These are phyloP conservation scores for Spizellomyces sp. DNA, from an alignment of 192 early-diverging fungal genomes.

Conservation along the genomic window DNA sequence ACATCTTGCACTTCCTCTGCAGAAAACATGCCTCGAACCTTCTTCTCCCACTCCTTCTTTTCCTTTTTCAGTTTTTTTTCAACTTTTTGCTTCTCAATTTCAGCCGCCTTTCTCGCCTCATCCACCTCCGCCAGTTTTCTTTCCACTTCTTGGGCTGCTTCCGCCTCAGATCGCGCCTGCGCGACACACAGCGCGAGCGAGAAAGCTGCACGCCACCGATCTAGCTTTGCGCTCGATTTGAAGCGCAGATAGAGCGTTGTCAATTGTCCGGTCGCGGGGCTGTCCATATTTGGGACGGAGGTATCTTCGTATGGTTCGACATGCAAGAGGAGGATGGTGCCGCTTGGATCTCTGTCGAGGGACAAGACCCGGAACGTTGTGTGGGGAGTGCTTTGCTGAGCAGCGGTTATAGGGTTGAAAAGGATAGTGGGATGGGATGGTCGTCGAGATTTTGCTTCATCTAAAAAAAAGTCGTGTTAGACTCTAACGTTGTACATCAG, in stretches of 20 bases:
- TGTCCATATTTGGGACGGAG: not conserved
- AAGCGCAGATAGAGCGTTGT: slow-evolving; percentile 19
- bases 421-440: not conserved
- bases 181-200: slow-evolving; percentile 21
- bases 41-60: slow-evolving; percentile 30
- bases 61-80: slow-evolving; percentile 16
- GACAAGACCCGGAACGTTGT: slow-evolving; percentile 22
- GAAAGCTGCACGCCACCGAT: slow-evolving; percentile 24
- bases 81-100: slow-evolving; percentile 6
- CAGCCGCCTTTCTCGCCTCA: slow-evolving; percentile 6
- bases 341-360: slow-evolving; percentile 8
- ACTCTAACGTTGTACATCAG: not conserved
- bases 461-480: no score
- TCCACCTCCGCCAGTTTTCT: slow-evolving; percentile 8
- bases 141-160: not conserved
- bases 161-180: slow-evolving; percentile 18
- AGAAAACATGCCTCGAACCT: slow-evolving; percentile 22
- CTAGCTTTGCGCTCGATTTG: slow-evolving; percentile 15
- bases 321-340: slow-evolving; percentile 16
- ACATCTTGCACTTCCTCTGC: slow-evolving; percentile 36
- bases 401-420: not conserved
- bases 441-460: not conserved
- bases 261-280: not conserved
- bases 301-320: slow-evolving; percentile 16
- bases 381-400: not conserved